Percentiles rank a stretch among this genome's conserved stretches.
These are phyloP conservation scores for Hortaea werneckii DNA, from an alignment of 2,329 filamentous ascomycete genomes.

Conservation along the genomic window DNA sequence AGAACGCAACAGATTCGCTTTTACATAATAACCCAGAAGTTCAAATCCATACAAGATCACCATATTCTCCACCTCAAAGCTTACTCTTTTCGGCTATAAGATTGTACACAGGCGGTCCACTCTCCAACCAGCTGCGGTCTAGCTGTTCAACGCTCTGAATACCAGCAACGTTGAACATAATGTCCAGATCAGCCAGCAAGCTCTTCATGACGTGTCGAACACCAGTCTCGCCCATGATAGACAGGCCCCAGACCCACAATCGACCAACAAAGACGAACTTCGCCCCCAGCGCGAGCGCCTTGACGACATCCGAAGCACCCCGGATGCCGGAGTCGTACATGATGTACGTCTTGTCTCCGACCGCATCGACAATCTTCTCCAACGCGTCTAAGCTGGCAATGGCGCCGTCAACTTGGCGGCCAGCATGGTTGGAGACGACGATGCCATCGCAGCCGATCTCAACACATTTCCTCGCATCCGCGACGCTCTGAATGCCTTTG, in stretches of 20 bases:
- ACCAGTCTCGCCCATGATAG: constrained; percentile 50
- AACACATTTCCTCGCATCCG: constrained; percentile 52
- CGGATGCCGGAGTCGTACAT: constrained; percentile 53
- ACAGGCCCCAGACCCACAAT: constrained; percentile 51
- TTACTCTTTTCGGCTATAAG: constrained; percentile 18
- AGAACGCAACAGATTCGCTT: too few species aligned
- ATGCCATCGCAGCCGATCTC: constrained; percentile 56
- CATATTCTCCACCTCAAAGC: neutral
- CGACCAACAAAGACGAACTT: constrained; percentile 53
- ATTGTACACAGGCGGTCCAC: constrained; percentile 14
- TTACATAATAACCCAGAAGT: neutral
- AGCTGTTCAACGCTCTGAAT: constrained; percentile 45
- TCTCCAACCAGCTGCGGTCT: constrained; percentile 28
- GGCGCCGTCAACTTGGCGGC: constrained; percentile 53
- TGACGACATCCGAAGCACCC: constrained; percentile 48
- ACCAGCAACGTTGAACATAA: constrained; percentile 50
- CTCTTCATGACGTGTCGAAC: constrained; percentile 53
- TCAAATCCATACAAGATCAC: neutral
- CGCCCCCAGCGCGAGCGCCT: constrained; percentile 51
- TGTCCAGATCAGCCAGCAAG: constrained; percentile 53
- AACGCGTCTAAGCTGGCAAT: constrained; percentile 50
- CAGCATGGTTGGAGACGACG: constrained; percentile 61
- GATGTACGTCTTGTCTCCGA: constrained; percentile 42
- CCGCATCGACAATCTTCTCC: constrained; percentile 47
- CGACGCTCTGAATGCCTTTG: constrained; percentile 60